These are phyloP conservation scores for Tardiomyces blankii DNA, from an alignment of 1,139 yeast genomes.

Conservation along the genomic window DNA sequence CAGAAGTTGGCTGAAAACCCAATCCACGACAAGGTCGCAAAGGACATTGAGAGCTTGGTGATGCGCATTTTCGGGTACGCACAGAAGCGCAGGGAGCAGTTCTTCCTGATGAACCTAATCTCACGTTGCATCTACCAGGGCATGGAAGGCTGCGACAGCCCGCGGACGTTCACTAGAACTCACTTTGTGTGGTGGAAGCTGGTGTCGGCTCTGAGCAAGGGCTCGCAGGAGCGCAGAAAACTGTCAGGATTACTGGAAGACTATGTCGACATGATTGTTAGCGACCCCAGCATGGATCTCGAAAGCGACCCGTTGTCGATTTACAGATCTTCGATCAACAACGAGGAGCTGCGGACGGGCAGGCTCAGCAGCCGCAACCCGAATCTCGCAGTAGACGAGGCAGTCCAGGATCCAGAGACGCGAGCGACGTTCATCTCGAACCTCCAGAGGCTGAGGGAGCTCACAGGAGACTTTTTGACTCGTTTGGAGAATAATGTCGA, in stretches of 20 bases:
- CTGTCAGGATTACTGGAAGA: slow-evolving; percentile 45
- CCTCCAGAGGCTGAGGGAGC: slow-evolving; percentile 64
- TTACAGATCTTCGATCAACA: slow-evolving; percentile 36
- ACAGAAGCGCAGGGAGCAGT: slow-evolving; percentile 56
- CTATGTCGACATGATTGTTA: slow-evolving; percentile 38
- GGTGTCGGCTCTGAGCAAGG: slow-evolving; percentile 44
- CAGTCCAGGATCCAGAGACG: slow-evolving; percentile 70
- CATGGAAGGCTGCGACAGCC: slow-evolving; percentile 19
- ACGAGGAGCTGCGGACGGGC: slow-evolving; percentile 36
- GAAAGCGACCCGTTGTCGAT: slow-evolving; percentile 72
- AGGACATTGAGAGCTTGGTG: slow-evolving; percentile 38
- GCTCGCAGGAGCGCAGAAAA: slow-evolving; percentile 47
- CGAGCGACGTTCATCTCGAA: slow-evolving; percentile 59
- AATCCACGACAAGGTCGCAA: slow-evolving; percentile 24
- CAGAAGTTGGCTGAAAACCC: slow-evolving; percentile 18
- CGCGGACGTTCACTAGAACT: slow-evolving; percentile 20
- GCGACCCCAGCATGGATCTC: slow-evolving; percentile 48
- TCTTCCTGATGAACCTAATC: slow-evolving; percentile 52
- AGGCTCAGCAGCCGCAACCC: slow-evolving; percentile 34
- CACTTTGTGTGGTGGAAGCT: slow-evolving; percentile 37
- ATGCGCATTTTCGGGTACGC: slow-evolving; percentile 36
- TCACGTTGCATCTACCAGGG: slow-evolving; percentile 41
- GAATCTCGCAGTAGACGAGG: slow-evolving; percentile 46
- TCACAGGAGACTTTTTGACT: slow-evolving; percentile 46
- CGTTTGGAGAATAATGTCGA: slow-evolving; percentile 34